Conservation (phyloP, 768 basidiomycete genomes). For the Tylopilus cervinicoccineus region DNA sequence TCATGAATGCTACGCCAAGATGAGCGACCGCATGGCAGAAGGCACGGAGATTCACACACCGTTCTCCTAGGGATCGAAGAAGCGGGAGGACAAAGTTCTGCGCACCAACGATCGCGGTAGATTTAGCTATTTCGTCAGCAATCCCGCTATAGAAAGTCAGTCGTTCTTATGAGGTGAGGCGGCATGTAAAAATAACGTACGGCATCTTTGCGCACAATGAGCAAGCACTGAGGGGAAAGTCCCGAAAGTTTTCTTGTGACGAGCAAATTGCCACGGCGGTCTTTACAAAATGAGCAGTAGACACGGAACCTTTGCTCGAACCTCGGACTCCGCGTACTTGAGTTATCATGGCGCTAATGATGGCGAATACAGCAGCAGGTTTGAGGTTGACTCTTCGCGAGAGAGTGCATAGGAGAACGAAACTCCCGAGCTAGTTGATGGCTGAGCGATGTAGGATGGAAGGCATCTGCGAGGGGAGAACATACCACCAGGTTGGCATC, state of each 20-base stretch:
- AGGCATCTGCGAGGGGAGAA: background rate
- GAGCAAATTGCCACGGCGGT: conserved; percentile 63
- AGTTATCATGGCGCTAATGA: conserved; percentile 51
- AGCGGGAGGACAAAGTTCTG: conserved; percentile 57
- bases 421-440: conserved; percentile 57
- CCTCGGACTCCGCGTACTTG: conserved; percentile 36
- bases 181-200: conserved; percentile 36
- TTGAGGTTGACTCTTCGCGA: conserved; percentile 62
- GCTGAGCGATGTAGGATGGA: background rate
- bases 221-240: conserved; percentile 37
- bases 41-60: conserved; percentile 32
- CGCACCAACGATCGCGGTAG: conserved; percentile 45
- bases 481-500: conserved; percentile 52
- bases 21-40: background rate
- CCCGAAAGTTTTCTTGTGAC: conserved; percentile 53
- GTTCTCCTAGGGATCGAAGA: conserved; percentile 36
- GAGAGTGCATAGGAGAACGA: conserved; percentile 67
- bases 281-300: conserved; percentile 57
- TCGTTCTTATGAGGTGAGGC: background rate
- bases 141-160: conserved; percentile 36
- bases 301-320: conserved; percentile 32
- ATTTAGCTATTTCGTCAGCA: conserved; percentile 43
- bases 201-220: conserved; percentile 43
- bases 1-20: conserved; percentile 30
- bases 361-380: conserved; percentile 52